Evolutionary conservation across 139 green algal species (phyloP).

Genomic region (Coelastrella sp.): DNA sequence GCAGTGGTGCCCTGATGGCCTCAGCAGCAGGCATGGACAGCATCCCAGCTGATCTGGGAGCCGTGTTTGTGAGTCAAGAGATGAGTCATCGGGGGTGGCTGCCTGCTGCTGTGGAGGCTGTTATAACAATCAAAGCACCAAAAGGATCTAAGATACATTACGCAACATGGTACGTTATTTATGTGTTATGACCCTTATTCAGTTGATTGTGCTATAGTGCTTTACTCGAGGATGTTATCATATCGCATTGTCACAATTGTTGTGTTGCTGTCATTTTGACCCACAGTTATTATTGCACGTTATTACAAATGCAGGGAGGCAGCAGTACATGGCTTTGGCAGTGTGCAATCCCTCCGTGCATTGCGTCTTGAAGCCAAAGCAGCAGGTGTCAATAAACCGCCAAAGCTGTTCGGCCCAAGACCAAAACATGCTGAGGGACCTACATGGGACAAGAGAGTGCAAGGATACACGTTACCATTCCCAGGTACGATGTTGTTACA

Average conservation of each 20-base stretch:
- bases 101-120: constrained; percentile 48
- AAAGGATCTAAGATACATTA: constrained; percentile 42
- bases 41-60: constrained; percentile 56
- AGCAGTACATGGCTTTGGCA: constrained; percentile 68
- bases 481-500: constrained; percentile 49
- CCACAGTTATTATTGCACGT: neutral
- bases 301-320: constrained; percentile 66
- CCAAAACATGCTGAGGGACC: neutral
- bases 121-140: constrained; percentile 9
- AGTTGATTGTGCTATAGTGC: neutral
- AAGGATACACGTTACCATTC: constrained; percentile 68
- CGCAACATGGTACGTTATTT: constrained; percentile 51
- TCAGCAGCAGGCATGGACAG: constrained; percentile 75
- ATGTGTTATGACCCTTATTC: too few relatives aligned
- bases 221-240: too few relatives aligned
- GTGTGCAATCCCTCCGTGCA: constrained; percentile 48
- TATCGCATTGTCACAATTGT: too few relatives aligned
- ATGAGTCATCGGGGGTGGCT: constrained; percentile 24
- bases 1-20: constrained; percentile 56
- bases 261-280: neutral
- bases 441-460: neutral
- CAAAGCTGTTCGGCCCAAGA: constrained; percentile 1
- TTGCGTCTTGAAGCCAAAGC: constrained; percentile 48
- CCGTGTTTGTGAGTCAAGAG: neutral
- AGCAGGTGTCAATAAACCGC: neutral